These are phyloP conservation scores for Solanum gandarillasii DNA, from an alignment of 257 asterid species.

Conservation along the genomic window DNA sequence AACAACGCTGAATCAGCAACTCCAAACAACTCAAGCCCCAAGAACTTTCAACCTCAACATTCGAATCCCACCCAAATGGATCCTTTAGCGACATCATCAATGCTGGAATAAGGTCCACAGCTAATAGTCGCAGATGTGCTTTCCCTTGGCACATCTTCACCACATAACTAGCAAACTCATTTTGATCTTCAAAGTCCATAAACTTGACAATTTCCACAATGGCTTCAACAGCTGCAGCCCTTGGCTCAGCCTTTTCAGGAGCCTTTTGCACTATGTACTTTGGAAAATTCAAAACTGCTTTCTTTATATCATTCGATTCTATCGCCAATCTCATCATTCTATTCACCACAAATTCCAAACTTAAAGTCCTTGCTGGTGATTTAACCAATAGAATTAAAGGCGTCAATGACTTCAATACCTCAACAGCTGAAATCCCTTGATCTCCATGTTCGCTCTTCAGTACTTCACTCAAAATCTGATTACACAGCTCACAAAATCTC, in stretches of 20 bases:
- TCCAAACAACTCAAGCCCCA: slow-evolving; percentile 59
- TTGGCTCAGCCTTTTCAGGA: slow-evolving; percentile 76
- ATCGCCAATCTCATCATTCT: slow-evolving; percentile 47
- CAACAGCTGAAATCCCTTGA: slow-evolving; percentile 57
- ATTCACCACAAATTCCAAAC: slow-evolving; percentile 52
- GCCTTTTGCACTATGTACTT: slow-evolving; percentile 67
- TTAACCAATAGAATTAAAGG: slow-evolving; percentile 46
- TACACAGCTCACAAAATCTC: slow-evolving; percentile 47
- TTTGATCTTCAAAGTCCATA: slow-evolving; percentile 47
- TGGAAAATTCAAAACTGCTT: slow-evolving; percentile 64
- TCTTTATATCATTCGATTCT: slow-evolving; percentile 33
- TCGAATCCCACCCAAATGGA: slow-evolving; percentile 37
- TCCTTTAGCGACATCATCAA: slow-evolving; percentile 39
- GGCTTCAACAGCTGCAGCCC: slow-evolving; percentile 79
- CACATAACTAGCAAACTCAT: slow-evolving; percentile 49
- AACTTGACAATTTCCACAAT: slow-evolving; percentile 57
- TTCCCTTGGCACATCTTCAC: slow-evolving; percentile 83
- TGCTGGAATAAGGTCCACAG: slow-evolving; percentile 63
- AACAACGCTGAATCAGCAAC: slow-evolving; percentile 69
- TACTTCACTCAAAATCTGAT: slow-evolving; percentile 43
- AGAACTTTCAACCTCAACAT: slow-evolving; percentile 25
- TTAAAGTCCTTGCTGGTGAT: slow-evolving; percentile 51
- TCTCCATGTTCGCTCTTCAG: slow-evolving; percentile 69
- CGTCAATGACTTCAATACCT: slow-evolving; percentile 56
- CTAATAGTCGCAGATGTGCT: slow-evolving; percentile 63